Percentiles rank a stretch among this genome's conserved stretches.
These are phyloP conservation scores for Yarrowia galli DNA, from an alignment of 1,139 yeast species.

Conservation along the genomic window DNA sequence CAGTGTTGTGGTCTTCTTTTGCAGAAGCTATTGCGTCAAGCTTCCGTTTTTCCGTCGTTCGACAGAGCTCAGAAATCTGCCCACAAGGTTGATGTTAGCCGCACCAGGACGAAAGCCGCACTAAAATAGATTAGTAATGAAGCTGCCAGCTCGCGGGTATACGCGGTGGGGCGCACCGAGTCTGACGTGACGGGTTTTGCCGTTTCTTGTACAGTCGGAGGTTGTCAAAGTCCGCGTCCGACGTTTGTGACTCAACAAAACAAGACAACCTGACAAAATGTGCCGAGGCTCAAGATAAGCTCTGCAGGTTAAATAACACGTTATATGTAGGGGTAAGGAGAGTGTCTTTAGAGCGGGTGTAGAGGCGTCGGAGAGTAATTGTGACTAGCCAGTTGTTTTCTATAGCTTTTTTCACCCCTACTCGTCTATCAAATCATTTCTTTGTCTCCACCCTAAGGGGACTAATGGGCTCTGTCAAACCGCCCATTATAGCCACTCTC, in stretches of 20 bases:
- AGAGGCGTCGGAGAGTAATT: too few species aligned
- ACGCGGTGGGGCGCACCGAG: neutral
- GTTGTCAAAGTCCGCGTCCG: constrained; percentile 11
- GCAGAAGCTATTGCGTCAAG: neutral
- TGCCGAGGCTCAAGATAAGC: constrained; percentile 30
- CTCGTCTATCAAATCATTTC: neutral
- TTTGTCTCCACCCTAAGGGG: neutral
- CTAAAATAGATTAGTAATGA: neutral
- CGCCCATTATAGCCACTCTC: neutral
- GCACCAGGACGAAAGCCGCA: constrained; percentile 13
- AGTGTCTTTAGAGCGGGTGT: neutral
- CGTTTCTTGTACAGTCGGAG: constrained; percentile 11
- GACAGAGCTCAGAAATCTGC: neutral
- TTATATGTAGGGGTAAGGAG: constrained; percentile 9
- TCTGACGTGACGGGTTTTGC: neutral
- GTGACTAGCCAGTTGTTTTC: neutral
- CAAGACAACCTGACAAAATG: neutral
- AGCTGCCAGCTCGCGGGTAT: neutral
- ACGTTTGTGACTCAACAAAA: constrained; percentile 27
- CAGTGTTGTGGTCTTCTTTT: neutral
- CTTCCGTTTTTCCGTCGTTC: constrained; percentile 15
- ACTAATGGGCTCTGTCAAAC: neutral
- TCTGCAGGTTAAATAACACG: constrained; percentile 6
- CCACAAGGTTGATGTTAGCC: constrained; percentile 22
- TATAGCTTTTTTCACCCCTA: neutral